Conservation (phyloP, 257 asterid genomes). For the Eustoma russellianum region DNA sequence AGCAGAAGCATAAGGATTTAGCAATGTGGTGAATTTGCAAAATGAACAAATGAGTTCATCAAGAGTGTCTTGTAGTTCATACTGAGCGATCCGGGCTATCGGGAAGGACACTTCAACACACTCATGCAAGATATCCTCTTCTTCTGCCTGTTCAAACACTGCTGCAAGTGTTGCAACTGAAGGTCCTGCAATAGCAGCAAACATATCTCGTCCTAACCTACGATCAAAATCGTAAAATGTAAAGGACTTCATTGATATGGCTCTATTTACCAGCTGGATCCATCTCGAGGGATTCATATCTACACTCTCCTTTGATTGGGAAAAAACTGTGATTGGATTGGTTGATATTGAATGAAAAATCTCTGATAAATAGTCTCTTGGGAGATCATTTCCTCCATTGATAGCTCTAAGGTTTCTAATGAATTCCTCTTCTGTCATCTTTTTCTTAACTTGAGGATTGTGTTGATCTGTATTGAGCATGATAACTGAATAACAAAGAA, state of each 20-base stretch:
- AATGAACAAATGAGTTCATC: conserved; percentile 77
- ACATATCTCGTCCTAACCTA: conserved; percentile 78
- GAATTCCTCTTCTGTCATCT: conserved; percentile 94
- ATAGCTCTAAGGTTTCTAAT: conserved; percentile 70
- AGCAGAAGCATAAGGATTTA: conserved; percentile 69
- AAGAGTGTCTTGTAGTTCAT: conserved; percentile 71
- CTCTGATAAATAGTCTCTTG: conserved; percentile 78
- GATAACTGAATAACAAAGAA: conserved; percentile 78
- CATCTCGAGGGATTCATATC: conserved; percentile 84
- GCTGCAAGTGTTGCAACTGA: conserved; percentile 79
- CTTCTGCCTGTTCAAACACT: conserved; percentile 69
- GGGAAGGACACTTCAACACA: conserved; percentile 78
- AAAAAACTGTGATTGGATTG: conserved; percentile 39
- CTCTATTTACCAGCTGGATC: conserved; percentile 69
- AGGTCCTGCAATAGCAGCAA: conserved; percentile 82
- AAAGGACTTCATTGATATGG: conserved; percentile 51
- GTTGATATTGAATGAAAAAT: conserved; percentile 67
- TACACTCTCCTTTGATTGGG: conserved; percentile 19
- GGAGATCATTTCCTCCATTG: conserved; percentile 81
- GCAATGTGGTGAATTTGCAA: conserved; percentile 73
- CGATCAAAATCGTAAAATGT: conserved; percentile 55
- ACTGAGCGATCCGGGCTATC: conserved; percentile 71
- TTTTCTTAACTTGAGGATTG: conserved; percentile 92
- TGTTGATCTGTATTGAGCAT: conserved; percentile 97
- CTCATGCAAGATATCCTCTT: conserved; percentile 74